Evolutionary conservation across 2,329 filamentous ascomycete species (phyloP).

Genomic region (Phaeomoniella chlamydospora): DNA sequence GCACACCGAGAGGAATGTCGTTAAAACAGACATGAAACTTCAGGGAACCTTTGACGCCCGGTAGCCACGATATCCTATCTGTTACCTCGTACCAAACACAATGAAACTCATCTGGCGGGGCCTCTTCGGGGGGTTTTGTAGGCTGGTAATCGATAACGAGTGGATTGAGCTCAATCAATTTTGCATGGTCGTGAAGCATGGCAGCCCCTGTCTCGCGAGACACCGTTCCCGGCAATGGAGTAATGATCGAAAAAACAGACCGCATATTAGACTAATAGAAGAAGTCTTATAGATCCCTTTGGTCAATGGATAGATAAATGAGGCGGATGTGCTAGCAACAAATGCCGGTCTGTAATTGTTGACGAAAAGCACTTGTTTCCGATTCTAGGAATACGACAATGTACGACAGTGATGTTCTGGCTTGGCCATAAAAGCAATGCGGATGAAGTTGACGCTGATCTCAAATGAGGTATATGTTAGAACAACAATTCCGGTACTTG

Average conservation of each 20-base stretch:
- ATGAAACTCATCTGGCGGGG: constrained; percentile 54
- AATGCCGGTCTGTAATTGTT: no score
- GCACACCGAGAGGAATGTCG: constrained; percentile 55
- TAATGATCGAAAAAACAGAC: constrained; percentile 42
- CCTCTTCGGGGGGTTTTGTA: constrained; percentile 52
- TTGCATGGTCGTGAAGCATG: constrained; percentile 62
- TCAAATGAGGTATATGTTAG: no score
- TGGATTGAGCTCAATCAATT: constrained; percentile 82
- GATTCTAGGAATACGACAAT: no score
- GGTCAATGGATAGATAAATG: no score
- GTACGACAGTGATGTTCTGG: no score
- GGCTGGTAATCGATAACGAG: constrained; percentile 58
- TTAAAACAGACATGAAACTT: constrained; percentile 64
- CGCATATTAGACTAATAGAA: no score
- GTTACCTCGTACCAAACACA: constrained; percentile 68
- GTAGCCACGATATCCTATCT: constrained; percentile 63
- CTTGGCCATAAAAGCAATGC: no score
- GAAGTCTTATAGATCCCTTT: no score
- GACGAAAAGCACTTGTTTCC: no score
- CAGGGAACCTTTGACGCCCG: constrained; percentile 39
- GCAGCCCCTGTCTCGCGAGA: constrained; percentile 55
- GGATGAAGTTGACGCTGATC: no score
- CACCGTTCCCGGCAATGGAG: constrained; percentile 56
- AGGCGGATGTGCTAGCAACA: no score
- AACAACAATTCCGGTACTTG: no score